Percentiles rank a stretch among this genome's conserved stretches.
Evolutionary conservation across 2,329 filamentous ascomycete genomes (phyloP).

Genomic region (Apiospora sp.): DNA sequence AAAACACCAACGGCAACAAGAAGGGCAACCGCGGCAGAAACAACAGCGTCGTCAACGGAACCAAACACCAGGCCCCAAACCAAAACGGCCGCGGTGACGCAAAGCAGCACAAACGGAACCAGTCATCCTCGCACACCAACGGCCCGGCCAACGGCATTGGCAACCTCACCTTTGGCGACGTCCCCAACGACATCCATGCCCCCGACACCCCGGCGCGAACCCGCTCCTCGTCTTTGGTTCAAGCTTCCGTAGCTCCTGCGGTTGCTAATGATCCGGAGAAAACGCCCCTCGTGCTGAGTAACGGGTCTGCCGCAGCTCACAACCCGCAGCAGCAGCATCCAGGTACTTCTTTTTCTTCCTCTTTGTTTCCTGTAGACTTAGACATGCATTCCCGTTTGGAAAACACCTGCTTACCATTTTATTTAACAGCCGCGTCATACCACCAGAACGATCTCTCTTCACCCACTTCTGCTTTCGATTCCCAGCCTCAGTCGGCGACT

Average conservation of each 20-base stretch:
- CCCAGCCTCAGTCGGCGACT: slow-evolving; percentile 36
- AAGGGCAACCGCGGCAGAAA: slow-evolving; percentile 23
- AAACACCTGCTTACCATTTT: background rate
- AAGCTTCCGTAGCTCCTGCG: slow-evolving; percentile 9
- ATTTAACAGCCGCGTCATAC: background rate
- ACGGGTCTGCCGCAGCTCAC: slow-evolving; percentile 18
- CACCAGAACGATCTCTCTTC: slow-evolving; percentile 4
- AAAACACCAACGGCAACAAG: slow-evolving; percentile 25
- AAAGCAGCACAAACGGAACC: background rate
- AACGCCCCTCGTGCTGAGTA: slow-evolving; percentile 19
- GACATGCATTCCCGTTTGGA: background rate
- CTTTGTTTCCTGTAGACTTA: background rate
- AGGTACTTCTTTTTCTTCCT: background rate
- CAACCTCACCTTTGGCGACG: slow-evolving; percentile 27
- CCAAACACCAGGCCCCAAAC: slow-evolving; percentile 13
- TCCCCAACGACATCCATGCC: slow-evolving; percentile 9
- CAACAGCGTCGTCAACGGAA: slow-evolving; percentile 22
- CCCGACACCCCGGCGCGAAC: slow-evolving; percentile 9
- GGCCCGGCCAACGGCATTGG: slow-evolving; percentile 22
- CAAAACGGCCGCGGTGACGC: background rate
- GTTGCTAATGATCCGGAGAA: background rate
- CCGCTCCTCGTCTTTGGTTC: background rate
- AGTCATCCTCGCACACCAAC: slow-evolving; percentile 9
- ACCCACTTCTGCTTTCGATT: slow-evolving; percentile 19
- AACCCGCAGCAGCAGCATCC: slow-evolving; percentile 17